A percentile compares a stretch with the other conserved stretches of the same genome.
Conservation (phyloP, 1,139 yeast species). For the Lodderomyces theae region DNA sequence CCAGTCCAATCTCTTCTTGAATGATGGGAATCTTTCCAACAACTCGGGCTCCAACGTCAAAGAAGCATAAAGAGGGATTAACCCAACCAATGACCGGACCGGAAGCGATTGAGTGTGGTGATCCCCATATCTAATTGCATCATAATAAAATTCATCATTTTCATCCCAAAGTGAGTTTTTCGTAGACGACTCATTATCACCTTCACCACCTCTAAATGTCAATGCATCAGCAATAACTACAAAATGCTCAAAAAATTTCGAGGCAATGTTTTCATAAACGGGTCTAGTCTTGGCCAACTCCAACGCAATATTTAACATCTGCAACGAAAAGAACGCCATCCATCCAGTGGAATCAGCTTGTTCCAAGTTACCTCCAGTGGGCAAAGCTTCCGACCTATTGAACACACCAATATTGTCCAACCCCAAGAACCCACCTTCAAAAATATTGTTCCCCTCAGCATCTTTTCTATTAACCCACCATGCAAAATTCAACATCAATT, state of each 20-base stretch:
- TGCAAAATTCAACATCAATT: slow-evolving; percentile 82
- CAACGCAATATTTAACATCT: slow-evolving; percentile 90
- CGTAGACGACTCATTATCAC: slow-evolving; percentile 42
- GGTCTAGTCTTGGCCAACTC: slow-evolving; percentile 83
- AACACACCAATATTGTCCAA: slow-evolving; percentile 92
- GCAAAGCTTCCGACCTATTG: slow-evolving; percentile 91
- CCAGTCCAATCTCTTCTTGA: slow-evolving; percentile 86
- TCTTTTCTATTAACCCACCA: slow-evolving; percentile 99
- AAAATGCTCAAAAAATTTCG: slow-evolving; percentile 93
- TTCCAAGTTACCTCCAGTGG: slow-evolving; percentile 88
- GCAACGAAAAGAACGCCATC: slow-evolving; percentile 94
- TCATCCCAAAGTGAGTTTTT: slow-evolving; percentile 87
- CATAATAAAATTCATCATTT: slow-evolving; percentile 84
- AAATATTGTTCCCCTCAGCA: slow-evolving; percentile 81
- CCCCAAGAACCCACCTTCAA: slow-evolving; percentile 95
- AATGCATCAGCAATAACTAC: slow-evolving; percentile 91
- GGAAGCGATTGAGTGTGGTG: slow-evolving; percentile 71
- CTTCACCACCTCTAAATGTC: slow-evolving; percentile 66
- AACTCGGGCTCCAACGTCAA: slow-evolving; percentile 87
- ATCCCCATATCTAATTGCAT: slow-evolving; percentile 85
- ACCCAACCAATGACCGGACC: slow-evolving; percentile 86
- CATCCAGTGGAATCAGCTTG: slow-evolving; percentile 98
- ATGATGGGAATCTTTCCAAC: slow-evolving; percentile 75
- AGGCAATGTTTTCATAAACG: slow-evolving; percentile 91
- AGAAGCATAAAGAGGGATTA: slow-evolving; percentile 90